Evolutionary conservation across 352 stramenopile genomes (phyloP).

Genomic region (Pythium plurisporium): DNA sequence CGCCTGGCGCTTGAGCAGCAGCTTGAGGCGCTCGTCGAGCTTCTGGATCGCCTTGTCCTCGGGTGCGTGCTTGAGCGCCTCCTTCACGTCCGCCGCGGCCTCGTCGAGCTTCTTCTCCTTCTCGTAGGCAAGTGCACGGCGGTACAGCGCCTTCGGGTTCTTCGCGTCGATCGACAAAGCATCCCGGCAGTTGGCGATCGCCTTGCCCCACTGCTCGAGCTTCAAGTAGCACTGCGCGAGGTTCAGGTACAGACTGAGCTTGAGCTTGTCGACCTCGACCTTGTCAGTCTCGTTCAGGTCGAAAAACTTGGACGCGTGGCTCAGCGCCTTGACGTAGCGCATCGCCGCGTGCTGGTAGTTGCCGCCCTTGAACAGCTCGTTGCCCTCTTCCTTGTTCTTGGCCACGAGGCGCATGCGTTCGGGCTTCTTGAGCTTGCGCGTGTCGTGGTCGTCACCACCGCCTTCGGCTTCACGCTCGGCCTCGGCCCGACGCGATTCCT

Average conservation of each 20-base stretch:
- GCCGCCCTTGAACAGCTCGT: constrained; percentile 90
- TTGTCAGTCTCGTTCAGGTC: constrained; percentile 80
- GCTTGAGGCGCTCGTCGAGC: constrained; percentile 68
- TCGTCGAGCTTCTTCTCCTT: constrained; percentile 84
- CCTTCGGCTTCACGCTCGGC: constrained; percentile 63
- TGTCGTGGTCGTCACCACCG: constrained; percentile 89
- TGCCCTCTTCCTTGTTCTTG: constrained; percentile 96
- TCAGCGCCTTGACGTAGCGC: constrained; percentile 90
- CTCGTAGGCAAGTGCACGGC: constrained; percentile 79
- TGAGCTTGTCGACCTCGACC: constrained; percentile 84
- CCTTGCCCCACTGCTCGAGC: constrained; percentile 86
- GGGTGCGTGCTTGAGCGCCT: constrained; percentile 43
- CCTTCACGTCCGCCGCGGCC: constrained; percentile 57
- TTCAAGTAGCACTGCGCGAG: constrained; percentile 93
- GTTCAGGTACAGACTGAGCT: constrained; percentile 91
- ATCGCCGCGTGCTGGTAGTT: constrained; percentile 86
- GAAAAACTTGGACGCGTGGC: constrained; percentile 91
- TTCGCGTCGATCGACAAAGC: constrained; percentile 65
- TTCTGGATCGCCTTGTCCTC: constrained; percentile 78
- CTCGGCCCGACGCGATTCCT: constrained; percentile 69
- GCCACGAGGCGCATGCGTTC: constrained; percentile 92
- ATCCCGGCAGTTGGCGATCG: constrained; percentile 82
- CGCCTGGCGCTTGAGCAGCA: constrained; percentile 64
- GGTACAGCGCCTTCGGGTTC: constrained; percentile 87
- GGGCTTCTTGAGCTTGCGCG: constrained; percentile 89